Conservation (phyloP, 495 filamentous ascomycete species). For the Penicillium parvum region DNA sequence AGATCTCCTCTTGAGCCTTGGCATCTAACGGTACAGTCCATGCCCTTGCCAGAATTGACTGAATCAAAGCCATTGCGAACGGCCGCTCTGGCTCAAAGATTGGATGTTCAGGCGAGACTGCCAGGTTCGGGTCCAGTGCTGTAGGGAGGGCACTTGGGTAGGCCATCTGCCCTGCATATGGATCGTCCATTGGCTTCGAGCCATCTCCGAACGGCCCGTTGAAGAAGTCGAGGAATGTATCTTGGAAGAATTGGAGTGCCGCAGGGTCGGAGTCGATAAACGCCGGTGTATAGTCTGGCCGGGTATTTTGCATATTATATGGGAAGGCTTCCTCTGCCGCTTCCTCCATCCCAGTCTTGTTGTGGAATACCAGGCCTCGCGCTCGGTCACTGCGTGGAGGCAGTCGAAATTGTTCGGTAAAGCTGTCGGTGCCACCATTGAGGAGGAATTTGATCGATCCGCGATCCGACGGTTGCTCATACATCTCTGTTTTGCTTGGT, state of each 20-base stretch:
- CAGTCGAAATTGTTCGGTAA: constrained; percentile 41
- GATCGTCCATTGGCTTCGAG: constrained; percentile 21
- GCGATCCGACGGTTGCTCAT: constrained; percentile 33
- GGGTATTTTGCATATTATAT: constrained; percentile 17
- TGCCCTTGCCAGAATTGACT: constrained; percentile 33
- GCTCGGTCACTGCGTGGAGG: constrained; percentile 39
- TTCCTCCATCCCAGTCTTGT: constrained; percentile 24
- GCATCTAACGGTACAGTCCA: constrained; percentile 35
- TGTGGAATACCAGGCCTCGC: constrained; percentile 33
- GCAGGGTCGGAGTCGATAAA: constrained; percentile 26
- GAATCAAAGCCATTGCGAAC: constrained; percentile 35
- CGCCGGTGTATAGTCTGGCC: constrained; percentile 13
- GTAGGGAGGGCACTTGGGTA: constrained; percentile 15
- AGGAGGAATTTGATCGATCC: constrained; percentile 48
- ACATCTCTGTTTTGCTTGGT: constrained; percentile 21
- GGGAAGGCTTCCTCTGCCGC: constrained; percentile 12
- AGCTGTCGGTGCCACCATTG: constrained; percentile 43
- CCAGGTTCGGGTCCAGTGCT: constrained; percentile 15
- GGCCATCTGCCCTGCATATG: constrained; percentile 18
- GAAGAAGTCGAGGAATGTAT: constrained; percentile 42
- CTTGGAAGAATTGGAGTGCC: constrained; percentile 33
- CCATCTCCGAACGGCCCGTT: constrained; percentile 36
- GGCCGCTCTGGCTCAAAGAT: constrained; percentile 34
- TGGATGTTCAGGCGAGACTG: constrained; percentile 15
- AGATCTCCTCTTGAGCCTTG: constrained; percentile 40